Base-by-base conservation (phyloP, 805 yeast species). In the Saccharomycopsis malanga region DNA sequence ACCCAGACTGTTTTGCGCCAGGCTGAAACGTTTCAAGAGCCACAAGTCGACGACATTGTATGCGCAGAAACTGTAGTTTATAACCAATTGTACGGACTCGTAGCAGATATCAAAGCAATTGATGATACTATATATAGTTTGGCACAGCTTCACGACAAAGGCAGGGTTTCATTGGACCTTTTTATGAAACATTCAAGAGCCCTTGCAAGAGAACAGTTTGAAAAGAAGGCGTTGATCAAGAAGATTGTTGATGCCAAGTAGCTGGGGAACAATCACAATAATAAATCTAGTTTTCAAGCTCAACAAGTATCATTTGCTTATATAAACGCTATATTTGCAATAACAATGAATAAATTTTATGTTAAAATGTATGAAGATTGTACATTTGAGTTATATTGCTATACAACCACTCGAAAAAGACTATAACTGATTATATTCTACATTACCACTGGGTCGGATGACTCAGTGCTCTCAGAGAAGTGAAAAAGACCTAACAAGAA, bases 101-200 rank as follows among this genome's bases (percentile, higher is more conserved):
- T 77, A 0, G 73, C 88, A 17, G 81, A 77, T 34, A 85, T 83
- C 44, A 71, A 73, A 50, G 85, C 95, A 1, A 72, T 81, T n/a
- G 74, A 74, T 25, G 96, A 89, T 58, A 69, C 89, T 0, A 66
- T 78, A 4, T 70, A 74, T 48, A 70, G 78, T 9, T 66, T 88
- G 7, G 74, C 76, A 4, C 76, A 79, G 18, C 72, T 77, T 3
- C 76, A 73, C 50, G 79, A 74, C 48, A 55, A 64, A 2, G 80
- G 77, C 3, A 58, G 65, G 39, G 57, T 79, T n/a, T 48, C 56
- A 4, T 45, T 61, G 15, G 66, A 62, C 9, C 37, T 48, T 2
- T 63, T 63, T 37, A 53, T 62, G 45, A 58, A 58, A 50, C 69
- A 73, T 24, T 65, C 75, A 0, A 65, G 91, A 48, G 67, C 68